Evolutionary conservation across 305 asterid species (phyloP), one percentile per base, ranked within the genome.

Genomic region (Rubia tinctorum): DNA sequence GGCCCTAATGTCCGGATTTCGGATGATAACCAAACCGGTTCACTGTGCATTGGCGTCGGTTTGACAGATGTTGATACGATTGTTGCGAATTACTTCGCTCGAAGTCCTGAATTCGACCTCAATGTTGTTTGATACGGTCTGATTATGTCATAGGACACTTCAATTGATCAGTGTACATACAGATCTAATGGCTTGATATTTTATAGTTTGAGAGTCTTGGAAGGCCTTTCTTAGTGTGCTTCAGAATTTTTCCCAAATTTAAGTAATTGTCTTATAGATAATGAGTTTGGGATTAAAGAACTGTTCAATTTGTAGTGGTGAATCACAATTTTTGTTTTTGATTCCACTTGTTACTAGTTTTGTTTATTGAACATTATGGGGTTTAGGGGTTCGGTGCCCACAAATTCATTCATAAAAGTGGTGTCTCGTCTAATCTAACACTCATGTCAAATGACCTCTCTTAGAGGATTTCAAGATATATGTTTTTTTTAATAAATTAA

Each of bases 1-100:
- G 99, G 96, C 8, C 99, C 99, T 0, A 88, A 85, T 78, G 93
- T 95, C 8, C 87, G 84, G 79, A 89, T 92, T 13, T 7, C 15
- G 5, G 45, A 49, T n/a, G 73, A 25, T 20, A 55, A 74, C 13
- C 59, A 71, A 4, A 22, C 65, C 8, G 82, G 67, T 43, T 72
- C 92, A 3, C 22, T 90, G 79, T 89, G 89, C 81, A 69, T 82
- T 3, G 92, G 92, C 3, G 97, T 90, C 47, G 92, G 91, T 17
- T 43, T 95, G 74, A 88, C 88, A 73, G 99, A 95, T 77, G 99
- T 90, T 58, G 83, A 81, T 39, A 49, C 71, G 71, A 90, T 92
- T 27, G 93, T 89, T 61, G 78, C 84, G 5, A 89, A 80, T 73
- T 81, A 88, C 43, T 71, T 90, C 18, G 89, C 81, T 4, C 82